A percentile compares a stretch with the other conserved stretches of the same genome.
Conservation (phyloP, 768 basidiomycete genomes). For the Amanita pseudoporphyria region DNA sequence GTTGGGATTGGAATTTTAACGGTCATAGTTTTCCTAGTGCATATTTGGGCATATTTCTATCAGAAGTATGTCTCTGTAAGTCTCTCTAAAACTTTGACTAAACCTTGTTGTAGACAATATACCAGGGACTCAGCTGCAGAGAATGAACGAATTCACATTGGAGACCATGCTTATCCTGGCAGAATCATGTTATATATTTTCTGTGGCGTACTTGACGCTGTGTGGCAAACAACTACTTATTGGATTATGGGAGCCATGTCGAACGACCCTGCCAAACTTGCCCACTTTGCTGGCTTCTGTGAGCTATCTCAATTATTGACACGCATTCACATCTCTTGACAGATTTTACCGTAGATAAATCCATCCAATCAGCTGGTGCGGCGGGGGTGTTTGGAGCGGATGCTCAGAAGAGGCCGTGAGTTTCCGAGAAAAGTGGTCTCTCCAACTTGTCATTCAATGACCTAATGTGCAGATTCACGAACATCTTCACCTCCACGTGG, state of each 20-base stretch:
- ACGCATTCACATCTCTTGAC: background rate
- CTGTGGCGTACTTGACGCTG: conserved; percentile 68
- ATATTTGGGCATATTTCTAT: conserved; percentile 71
- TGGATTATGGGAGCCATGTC: conserved; percentile 85
- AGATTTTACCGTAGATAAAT: conserved; percentile 41
- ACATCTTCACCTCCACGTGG: conserved; percentile 69
- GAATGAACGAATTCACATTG: conserved; percentile 45
- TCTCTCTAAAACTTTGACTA: background rate
- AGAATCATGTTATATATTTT: conserved; percentile 58
- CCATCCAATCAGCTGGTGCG: conserved; percentile 67
- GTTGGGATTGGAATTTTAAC: conserved; percentile 56
- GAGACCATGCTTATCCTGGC: conserved; percentile 41
- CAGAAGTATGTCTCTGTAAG: conserved; percentile 40
- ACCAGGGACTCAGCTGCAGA: conserved; percentile 37
- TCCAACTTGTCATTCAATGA: background rate
- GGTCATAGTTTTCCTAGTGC: conserved; percentile 54
- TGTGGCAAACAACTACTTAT: conserved; percentile 81
- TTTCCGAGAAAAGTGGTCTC: conserved; percentile 6
- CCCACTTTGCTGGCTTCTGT: conserved; percentile 79
- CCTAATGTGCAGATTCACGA: conserved; percentile 41
- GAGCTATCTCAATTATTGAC: conserved; percentile 19
- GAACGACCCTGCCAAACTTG: conserved; percentile 71
- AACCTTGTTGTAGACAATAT: conserved; percentile 31
- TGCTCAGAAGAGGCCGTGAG: conserved; percentile 51
- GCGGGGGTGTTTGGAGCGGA: conserved; percentile 69